phyloP scores from a whole-genome alignment of 2,329 filamentous ascomycete genomes.

The Aspergillus fijiensis region DNA sequence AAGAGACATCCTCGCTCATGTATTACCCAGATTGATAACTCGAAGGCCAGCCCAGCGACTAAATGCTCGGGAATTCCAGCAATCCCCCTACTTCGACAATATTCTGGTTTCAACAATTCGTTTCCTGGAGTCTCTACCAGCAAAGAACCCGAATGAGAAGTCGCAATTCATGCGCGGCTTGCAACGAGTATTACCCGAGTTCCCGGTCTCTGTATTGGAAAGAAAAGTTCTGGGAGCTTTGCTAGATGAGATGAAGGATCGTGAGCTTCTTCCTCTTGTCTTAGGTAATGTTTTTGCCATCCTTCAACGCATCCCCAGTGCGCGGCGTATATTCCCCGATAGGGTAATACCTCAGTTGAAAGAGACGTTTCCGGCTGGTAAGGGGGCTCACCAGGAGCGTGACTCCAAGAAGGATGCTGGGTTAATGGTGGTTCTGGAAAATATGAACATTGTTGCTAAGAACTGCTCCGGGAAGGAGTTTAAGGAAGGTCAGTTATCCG shows the following conservation, averaged over 20 bases:
- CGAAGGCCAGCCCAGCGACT: slow-evolving; percentile 82
- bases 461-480: slow-evolving; percentile 91
- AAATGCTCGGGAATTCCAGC: slow-evolving; percentile 86
- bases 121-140: slow-evolving; percentile 86
- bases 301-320: slow-evolving; percentile 72
- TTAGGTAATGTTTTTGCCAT: slow-evolving; percentile 93
- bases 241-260: slow-evolving; percentile 91
- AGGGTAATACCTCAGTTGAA: slow-evolving; percentile 81
- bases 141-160: slow-evolving; percentile 90
- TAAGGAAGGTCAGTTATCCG: slow-evolving; percentile 69
- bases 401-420: slow-evolving; percentile 84
- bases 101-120: slow-evolving; percentile 94
- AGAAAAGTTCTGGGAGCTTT: slow-evolving; percentile 89
- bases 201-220: slow-evolving; percentile 89
- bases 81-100: slow-evolving; percentile 96
- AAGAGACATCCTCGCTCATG: slow-evolving; percentile 69
- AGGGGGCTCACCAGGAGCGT: slow-evolving; percentile 60
- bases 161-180: slow-evolving; percentile 86
- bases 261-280: slow-evolving; percentile 78
- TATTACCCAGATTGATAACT: slow-evolving; percentile 83
- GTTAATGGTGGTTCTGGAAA: slow-evolving; percentile 85
- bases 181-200: slow-evolving; percentile 82
- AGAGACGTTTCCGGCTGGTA: slow-evolving; percentile 69
- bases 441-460: slow-evolving; percentile 70
- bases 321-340: slow-evolving; percentile 76